Evolutionary conservation across 2,329 filamentous ascomycete species (phyloP).

Genomic region (Fusarium siculi): DNA sequence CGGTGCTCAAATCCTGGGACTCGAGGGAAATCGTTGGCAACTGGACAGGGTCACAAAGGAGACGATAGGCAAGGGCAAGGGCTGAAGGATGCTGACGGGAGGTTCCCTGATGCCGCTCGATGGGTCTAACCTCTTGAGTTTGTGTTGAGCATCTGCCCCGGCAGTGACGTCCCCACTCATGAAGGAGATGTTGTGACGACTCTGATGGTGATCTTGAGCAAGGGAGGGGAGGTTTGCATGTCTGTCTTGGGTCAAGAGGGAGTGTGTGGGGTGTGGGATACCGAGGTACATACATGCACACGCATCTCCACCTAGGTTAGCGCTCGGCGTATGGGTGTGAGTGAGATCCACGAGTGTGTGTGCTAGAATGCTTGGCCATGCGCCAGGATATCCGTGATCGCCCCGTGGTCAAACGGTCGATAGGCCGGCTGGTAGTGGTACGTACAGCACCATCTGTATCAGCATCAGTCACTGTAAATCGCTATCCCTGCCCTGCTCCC

Average conservation of each 20-base stretch:
- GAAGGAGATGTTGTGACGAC: conserved; percentile 32
- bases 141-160: conserved; percentile 38
- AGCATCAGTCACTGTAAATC: conserved; percentile 25
- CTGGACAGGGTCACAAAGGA: conserved; percentile 34
- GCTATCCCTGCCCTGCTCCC: conserved; percentile 36
- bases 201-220: conserved; percentile 40
- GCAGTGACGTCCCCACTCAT: conserved; percentile 40
- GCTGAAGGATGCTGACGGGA: conserved; percentile 35
- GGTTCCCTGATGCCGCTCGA: conserved; percentile 39
- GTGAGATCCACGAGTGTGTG: conserved; percentile 41
- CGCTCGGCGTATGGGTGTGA: conserved; percentile 29
- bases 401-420: conserved; percentile 46
- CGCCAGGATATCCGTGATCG: conserved; percentile 43
- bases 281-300: conserved; percentile 6
- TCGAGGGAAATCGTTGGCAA: conserved; percentile 34
- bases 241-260: conserved; percentile 11
- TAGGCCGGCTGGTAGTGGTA: conserved; percentile 19
- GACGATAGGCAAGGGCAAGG: conserved; percentile 34
- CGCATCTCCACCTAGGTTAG: neutral
- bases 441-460: neutral
- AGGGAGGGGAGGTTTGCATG: conserved; percentile 30
- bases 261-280: conserved; percentile 17
- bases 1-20: conserved; percentile 41
- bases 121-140: conserved; percentile 32
- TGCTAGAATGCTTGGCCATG: conserved; percentile 38